Evolutionary conservation across 768 basidiomycete species (phyloP).

Genomic region (Lactifluus hygrophoroides): DNA sequence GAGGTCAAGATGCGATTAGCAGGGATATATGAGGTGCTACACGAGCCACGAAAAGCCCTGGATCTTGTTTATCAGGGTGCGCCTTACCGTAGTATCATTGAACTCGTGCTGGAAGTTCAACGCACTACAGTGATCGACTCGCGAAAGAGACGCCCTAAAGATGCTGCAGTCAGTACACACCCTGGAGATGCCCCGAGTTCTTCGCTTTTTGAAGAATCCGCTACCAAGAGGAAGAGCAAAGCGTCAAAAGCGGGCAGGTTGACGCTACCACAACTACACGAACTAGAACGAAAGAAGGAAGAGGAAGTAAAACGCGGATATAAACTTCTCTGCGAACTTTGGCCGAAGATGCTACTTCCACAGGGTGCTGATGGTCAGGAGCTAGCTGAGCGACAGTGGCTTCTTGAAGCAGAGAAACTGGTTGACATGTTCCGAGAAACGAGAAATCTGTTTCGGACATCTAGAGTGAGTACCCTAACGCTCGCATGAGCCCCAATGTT

Average conservation of each 20-base stretch:
- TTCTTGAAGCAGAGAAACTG: slow-evolving; percentile 75
- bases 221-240: slow-evolving; percentile 32
- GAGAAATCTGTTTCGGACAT: slow-evolving; percentile 69
- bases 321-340: slow-evolving; percentile 50
- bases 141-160: slow-evolving; percentile 23
- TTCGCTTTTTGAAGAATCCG: slow-evolving; percentile 60
- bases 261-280: slow-evolving; percentile 42
- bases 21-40: slow-evolving; percentile 78
- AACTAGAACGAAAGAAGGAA: slow-evolving; percentile 30
- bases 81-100: not conserved
- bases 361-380: slow-evolving; percentile 34
- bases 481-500: not conserved
- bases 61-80: slow-evolving; percentile 78
- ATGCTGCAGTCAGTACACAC: slow-evolving; percentile 14
- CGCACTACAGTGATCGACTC: slow-evolving; percentile 30
- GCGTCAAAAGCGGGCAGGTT: slow-evolving; percentile 35
- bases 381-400: slow-evolving; percentile 62
- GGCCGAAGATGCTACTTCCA: slow-evolving; percentile 43
- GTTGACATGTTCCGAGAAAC: slow-evolving; percentile 89
- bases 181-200: slow-evolving; percentile 27
- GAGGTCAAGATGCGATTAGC: slow-evolving; percentile 89
- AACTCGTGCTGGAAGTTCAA: not conserved
- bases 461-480: slow-evolving; percentile 41
- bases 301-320: slow-evolving; percentile 56
- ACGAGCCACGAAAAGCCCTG: slow-evolving; percentile 72